Conservation (phyloP, 768 basidiomycete genomes). For the Steccherinum ochraceum region DNA sequence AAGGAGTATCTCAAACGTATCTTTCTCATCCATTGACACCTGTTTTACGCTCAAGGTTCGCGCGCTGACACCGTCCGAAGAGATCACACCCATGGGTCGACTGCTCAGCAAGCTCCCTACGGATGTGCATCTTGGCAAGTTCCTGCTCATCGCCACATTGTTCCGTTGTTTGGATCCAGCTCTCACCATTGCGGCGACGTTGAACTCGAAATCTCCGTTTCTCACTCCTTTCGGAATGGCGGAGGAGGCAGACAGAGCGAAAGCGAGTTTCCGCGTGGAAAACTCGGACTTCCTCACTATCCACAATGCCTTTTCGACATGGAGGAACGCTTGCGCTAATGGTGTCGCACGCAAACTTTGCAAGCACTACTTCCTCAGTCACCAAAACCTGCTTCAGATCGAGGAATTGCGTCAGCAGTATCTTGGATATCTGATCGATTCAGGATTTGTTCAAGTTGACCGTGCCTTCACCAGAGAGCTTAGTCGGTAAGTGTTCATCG, state of each 20-base stretch:
- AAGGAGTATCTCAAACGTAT: conserved; percentile 7
- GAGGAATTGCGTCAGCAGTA: conserved; percentile 90
- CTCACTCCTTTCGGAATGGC: conserved; percentile 84
- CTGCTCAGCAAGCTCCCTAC: conserved; percentile 88
- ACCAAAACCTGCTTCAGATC: conserved; percentile 93
- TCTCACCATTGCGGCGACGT: conserved; percentile 89
- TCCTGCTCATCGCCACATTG: conserved; percentile 75
- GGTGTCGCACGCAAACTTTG: conserved; percentile 69
- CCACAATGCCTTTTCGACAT: conserved; percentile 83
- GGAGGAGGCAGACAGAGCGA: conserved; percentile 80
- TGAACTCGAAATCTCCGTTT: conserved; percentile 93
- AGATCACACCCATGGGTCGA: conserved; percentile 91
- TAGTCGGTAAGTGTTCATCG: conserved; percentile 39
- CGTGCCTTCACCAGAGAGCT: conserved; percentile 61
- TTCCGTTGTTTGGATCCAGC: conserved; percentile 93
- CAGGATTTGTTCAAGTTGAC: conserved; percentile 73
- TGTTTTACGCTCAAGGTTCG: conserved; percentile 48
- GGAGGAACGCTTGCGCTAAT: conserved; percentile 73
- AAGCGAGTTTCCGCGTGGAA: conserved; percentile 73
- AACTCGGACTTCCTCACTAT: conserved; percentile 94
- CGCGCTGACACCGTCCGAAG: conserved; percentile 78
- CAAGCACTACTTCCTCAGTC: conserved; percentile 71
- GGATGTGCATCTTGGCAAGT: conserved; percentile 94
- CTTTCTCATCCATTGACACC: neutral
- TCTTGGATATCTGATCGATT: conserved; percentile 72